Evolutionary conservation across 345 rosid species (phyloP).

Genomic region (Lagerstroemia speciosa): DNA sequence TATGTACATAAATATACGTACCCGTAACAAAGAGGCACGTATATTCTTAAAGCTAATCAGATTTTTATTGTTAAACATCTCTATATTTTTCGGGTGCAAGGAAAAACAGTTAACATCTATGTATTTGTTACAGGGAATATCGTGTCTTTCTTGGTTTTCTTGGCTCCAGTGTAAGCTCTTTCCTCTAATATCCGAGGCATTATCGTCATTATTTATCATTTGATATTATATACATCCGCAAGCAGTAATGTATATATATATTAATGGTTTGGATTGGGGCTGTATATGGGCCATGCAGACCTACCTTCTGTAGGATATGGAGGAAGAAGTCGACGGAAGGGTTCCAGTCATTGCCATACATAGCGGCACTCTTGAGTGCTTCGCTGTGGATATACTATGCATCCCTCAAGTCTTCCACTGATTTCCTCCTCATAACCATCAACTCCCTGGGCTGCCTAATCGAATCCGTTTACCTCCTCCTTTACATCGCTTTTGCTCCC

Average conservation of each 20-base stretch:
- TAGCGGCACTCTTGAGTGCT: constrained; percentile 39
- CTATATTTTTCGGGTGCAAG: no score
- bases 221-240: no score
- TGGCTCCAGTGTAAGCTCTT: constrained; percentile 59
- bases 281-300: no score
- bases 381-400: constrained; percentile 62
- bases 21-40: no score
- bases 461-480: constrained; percentile 37
- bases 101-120: no score
- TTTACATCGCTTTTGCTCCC: constrained; percentile 39
- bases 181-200: no score
- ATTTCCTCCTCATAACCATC: constrained; percentile 34
- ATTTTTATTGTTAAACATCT: no score
- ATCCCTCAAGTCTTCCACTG: constrained; percentile 22
- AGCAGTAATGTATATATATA: no score
- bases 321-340: constrained; percentile 59
- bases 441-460: constrained; percentile 36
- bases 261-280: no score
- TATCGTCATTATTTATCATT: no score
- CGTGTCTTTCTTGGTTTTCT: constrained; percentile 45
- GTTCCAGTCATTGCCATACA: constrained; percentile 57
- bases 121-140: constrained; percentile 48
- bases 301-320: constrained; percentile 46
- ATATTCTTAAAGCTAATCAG: no score
- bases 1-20: background rate